Evolutionary conservation across 768 basidiomycete species (phyloP).

Genomic region (Phaeolepiota aurea): DNA sequence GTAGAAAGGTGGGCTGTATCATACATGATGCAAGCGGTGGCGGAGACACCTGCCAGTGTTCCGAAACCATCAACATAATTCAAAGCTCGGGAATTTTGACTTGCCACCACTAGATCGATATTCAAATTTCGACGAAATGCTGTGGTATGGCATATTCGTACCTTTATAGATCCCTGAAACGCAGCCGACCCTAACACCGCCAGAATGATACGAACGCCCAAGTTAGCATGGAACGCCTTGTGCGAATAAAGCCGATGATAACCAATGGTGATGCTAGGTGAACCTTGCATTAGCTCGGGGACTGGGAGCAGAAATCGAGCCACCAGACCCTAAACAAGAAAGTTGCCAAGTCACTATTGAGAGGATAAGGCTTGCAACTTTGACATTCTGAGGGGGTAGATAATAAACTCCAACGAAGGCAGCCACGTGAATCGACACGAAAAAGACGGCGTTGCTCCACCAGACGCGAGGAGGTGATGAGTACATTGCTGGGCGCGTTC

Average conservation of each 20-base stretch:
- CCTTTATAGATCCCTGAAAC: conserved; percentile 78
- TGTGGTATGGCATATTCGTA: conserved; percentile 17
- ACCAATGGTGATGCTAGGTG: conserved; percentile 59
- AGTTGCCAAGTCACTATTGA: conserved; percentile 59
- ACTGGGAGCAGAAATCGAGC: no score
- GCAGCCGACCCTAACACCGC: conserved; percentile 64
- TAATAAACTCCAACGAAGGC: conserved; percentile 43
- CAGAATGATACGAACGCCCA: conserved; percentile 46
- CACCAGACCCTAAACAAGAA: conserved; percentile 64
- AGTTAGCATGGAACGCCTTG: conserved; percentile 52
- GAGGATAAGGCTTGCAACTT: conserved; percentile 39
- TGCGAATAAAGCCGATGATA: conserved; percentile 81
- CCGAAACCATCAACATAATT: no score
- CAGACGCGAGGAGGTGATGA: conserved; percentile 26
- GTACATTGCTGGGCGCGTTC: no score
- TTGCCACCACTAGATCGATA: conserved; percentile 40
- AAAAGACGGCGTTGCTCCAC: conserved; percentile 59
- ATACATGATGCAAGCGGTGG: conserved; percentile 69
- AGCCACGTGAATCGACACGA: conserved; percentile 47
- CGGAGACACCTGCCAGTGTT: conserved; percentile 49
- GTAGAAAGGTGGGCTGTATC: conserved; percentile 10
- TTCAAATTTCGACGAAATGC: background rate
- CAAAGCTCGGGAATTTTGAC: no score
- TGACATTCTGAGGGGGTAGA: conserved; percentile 36
- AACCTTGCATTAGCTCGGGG: no score